Percentiles rank a stretch among this genome's conserved stretches.
These are phyloP conservation scores for Alternaria gaisen DNA, from an alignment of 2,329 filamentous ascomycete genomes.

Conservation along the genomic window DNA sequence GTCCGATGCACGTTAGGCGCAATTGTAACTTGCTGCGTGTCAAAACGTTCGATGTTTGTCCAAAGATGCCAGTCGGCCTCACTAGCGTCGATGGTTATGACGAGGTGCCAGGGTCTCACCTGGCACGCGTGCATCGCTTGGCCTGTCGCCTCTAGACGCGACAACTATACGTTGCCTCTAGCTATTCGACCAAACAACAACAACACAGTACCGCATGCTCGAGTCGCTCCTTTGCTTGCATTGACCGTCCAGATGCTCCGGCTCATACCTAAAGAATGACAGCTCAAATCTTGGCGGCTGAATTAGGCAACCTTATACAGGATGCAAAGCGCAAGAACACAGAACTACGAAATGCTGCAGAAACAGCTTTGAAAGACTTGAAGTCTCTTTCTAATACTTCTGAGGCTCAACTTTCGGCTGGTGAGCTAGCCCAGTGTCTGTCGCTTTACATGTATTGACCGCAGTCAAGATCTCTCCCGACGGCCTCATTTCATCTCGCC, in stretches of 20 bases:
- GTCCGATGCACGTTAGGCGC: conserved; percentile 2
- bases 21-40: conserved; percentile 16
- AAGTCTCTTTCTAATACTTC: conserved; percentile 77
- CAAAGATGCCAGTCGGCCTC: conserved; percentile 17
- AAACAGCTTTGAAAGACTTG: conserved; percentile 91
- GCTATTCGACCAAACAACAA: conserved; percentile 26
- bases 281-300: conserved; percentile 85
- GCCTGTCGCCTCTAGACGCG: conserved; percentile 27
- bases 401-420: conserved; percentile 77
- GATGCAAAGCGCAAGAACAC: conserved; percentile 95
- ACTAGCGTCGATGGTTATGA: conserved; percentile 23
- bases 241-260: conserved; percentile 33
- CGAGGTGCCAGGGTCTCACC: conserved; percentile 25
- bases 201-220: conserved; percentile 2
- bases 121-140: conserved; percentile 24
- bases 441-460: conserved; percentile 6
- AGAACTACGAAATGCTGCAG: conserved; percentile 88
- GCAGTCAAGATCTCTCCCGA: conserved; percentile 76
- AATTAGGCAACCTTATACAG: conserved; percentile 89
- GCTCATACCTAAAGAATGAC: conserved; percentile 71
- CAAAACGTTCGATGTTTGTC: conserved; percentile 21
- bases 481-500: conserved; percentile 87
- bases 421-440: conserved; percentile 53
- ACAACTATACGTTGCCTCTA: conserved; percentile 24
- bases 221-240: conserved; percentile 18